Evolutionary conservation across 345 rosid species (phyloP), one percentile per base, ranked within the genome.

Genomic region (Carallia pectinifolia): DNA sequence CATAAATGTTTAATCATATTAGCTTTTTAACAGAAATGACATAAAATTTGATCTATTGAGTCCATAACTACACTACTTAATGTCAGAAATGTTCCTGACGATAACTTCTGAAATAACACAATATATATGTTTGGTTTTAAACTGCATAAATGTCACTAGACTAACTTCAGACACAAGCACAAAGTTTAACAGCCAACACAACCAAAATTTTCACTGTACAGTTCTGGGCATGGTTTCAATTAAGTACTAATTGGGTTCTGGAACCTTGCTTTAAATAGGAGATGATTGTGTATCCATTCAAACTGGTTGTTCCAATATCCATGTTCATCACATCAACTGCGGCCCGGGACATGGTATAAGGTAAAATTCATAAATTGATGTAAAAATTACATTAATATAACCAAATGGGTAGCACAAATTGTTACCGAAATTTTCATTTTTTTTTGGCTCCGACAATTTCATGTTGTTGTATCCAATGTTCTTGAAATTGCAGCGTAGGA

Each of bases 341-440:
- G 93, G 98, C 69, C 97, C 98, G 48, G 97, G 97, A n/a, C 98
- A 90, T 76, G 98, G 98, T 0, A 88, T 90, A 40, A 93, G 98
- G 97, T 91, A 76, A 68, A n/a, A 27, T 54, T 54, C 19, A 17
- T n/a, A 18, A 9, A 4, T 29, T 18, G 58, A 54, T 54, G 27
- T 19, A 17, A 18, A 54, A 54, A 1, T 6, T 54, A n/a, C 30
- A 4, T 38, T 38, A 0, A 38, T 38, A 5, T 38, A 6, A 38
- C 40, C 40, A 38, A 5, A 38, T 38, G 40, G 40, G 8, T 38
- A 38, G 40, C 40, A 6, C 40, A 38, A 38, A 1, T 38, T 38
- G 40, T 38, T 38, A 38, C 8, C 40, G 6, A 38, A 38, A 5
- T 5, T 38, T 38, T 38, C 6, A 6, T 38, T 38, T 38, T 38